Base-by-base conservation (phyloP, 2,329 filamentous ascomycete species). In the Fusarium chaquense region DNA sequence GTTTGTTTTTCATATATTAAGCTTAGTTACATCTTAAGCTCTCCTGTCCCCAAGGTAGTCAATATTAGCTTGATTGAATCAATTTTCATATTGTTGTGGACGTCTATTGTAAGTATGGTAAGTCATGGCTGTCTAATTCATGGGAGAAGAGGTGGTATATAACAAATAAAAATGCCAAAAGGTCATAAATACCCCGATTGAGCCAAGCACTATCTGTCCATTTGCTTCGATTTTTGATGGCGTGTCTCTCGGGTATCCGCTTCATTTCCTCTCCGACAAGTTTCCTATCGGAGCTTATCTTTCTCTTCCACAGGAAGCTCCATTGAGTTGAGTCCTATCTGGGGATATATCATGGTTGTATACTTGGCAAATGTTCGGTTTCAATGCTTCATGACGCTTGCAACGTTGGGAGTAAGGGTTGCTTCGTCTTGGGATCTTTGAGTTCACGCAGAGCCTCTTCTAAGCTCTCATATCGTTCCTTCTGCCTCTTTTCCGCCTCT, bases 351-450 rank as follows among this genome's bases (percentile, higher is more conserved):
- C 40, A 26, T 20, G 12, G n/a, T 13, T 40, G 12, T 22, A 22
- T 13, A 33, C 50, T 33, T 13, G 18, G 20, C 30, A n/a, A 6
- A 12, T 43, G 9, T 32, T 55, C 46, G 30, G 26, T 20, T 28
- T 46, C 49, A 35, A 20, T 28, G 30, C 55, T 6, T 52, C 38
- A 59, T 43, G 69, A 51, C 28, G 68, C 59, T 38, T 80, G 79
- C 51, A 79, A 57, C 20, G 74, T 78, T 30, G 84, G 81, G 26
- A 88, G 73, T 45, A 89, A 72, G 4, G 86, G 85, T 72, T 83
- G 79, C 68, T 88, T 87, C 38, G 86, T 87, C 77, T 86, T 88
- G 24, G 86, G 85, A 45, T 89, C 86, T 69, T 82, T 84, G 68
- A 86, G 78, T 7, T 78, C 78, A 67, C 83, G 80, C 55, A 89